Base-by-base conservation (phyloP, 306 rosid species). In the Trifolium fragiferum region DNA sequence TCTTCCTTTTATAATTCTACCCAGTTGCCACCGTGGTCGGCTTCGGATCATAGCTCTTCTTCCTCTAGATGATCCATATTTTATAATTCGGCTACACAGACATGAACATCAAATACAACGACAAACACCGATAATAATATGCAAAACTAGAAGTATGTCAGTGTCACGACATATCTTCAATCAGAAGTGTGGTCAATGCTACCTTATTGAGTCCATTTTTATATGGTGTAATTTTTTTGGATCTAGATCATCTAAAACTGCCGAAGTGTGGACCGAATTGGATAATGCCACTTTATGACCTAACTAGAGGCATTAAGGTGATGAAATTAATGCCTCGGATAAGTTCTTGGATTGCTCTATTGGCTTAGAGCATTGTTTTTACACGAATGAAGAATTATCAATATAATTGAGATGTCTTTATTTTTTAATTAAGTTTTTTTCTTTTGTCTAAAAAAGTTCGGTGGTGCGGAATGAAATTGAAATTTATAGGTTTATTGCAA, bases 11-110 rank as follows among this genome's bases (percentile, higher is more conserved):
- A 57, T 27, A 27, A 27, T 54, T 55, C 88, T 9, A 5, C 10
- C 5, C 86, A 38, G 54, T 27, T 72, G 25, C 82, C 75, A 19
- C 66, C 82, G 0, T 81, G 90, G 84, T 68, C 90, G 14, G 72
- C 75, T 55, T 74, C 88, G 11, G 70, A 50, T 41, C 64, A 77
- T 5, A 82, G 44, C 41, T 53, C 88, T 12, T 80, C 87, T 50
- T 70, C 88, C 8, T 49, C 84, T 0, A 18, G 63, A 19, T 84
- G 59, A 73, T 44, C 0, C 27, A 8, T 16, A 16, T n/a, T n/a
- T 18, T 6, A 47, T 5, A 7, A 47, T 15, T 1, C 8, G 2
- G 1, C 0, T 5, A 18, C 12, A 16, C 2, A 19, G 2, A 53
- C 13, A 51, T 1, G 2, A 21, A 51, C 11, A 51, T 3, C 21